phyloP scores from a whole-genome alignment of 305 asterid genomes.

The Andrographis paniculata region DNA sequence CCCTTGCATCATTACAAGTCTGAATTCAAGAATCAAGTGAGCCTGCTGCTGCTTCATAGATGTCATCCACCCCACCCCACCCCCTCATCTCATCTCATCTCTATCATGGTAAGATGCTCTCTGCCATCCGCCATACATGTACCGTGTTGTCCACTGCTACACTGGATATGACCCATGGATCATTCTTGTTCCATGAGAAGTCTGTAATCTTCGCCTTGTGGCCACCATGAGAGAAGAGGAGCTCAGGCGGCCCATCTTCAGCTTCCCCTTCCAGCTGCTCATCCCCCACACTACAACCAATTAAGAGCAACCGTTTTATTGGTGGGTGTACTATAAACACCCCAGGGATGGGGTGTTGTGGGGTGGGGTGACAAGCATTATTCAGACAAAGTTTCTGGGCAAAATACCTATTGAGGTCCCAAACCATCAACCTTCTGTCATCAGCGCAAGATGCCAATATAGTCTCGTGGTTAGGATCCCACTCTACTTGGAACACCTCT shows the following conservation, averaged over 20 bases:
- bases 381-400: neutral
- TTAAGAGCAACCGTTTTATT: too few relatives aligned
- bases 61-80: too few relatives aligned
- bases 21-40: too few relatives aligned
- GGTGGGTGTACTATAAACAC: too few relatives aligned
- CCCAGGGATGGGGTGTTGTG: too few relatives aligned
- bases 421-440: constrained; percentile 90
- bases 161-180: constrained; percentile 87
- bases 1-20: too few relatives aligned
- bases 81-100: too few relatives aligned
- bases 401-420: constrained; percentile 85
- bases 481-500: constrained; percentile 97
- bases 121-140: constrained; percentile 92
- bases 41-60: too few relatives aligned
- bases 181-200: constrained; percentile 85
- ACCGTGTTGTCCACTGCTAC: constrained; percentile 87
- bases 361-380: too few relatives aligned
- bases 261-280: constrained; percentile 99
- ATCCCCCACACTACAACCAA: constrained; percentile 67
- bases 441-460: constrained; percentile 88
- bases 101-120: constrained; percentile 74
- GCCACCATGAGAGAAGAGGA: constrained; percentile 93
- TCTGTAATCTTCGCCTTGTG: constrained; percentile 90
- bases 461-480: constrained; percentile 97
- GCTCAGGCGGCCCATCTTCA: constrained; percentile 95